A percentile compares a stretch with the other conserved stretches of the same genome.
Conservation (phyloP, 1,284 basidiomycete species). For the Athelia sp. region DNA sequence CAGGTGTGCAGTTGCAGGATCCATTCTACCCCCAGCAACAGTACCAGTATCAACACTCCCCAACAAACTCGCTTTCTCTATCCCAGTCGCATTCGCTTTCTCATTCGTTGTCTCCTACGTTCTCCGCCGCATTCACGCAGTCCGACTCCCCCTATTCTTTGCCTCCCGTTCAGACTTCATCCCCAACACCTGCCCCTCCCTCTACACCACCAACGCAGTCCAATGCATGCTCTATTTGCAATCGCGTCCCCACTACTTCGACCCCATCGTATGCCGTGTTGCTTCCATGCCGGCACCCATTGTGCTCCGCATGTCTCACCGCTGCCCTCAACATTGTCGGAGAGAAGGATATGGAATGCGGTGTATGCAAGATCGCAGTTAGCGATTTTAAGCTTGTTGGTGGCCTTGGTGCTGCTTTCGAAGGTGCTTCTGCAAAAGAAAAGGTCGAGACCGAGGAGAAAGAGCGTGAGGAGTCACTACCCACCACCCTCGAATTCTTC, state of each 20-base stretch:
- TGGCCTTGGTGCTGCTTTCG: neutral
- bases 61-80: no score
- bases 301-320: constrained; percentile 75
- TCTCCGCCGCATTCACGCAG: constrained; percentile 16
- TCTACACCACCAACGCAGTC: constrained; percentile 7
- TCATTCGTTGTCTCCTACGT: constrained; percentile 15
- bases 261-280: constrained; percentile 55
- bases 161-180: constrained; percentile 15
- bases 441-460: constrained; percentile 8
- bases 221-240: constrained; percentile 45
- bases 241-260: constrained; percentile 19
- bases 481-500: neutral
- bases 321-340: constrained; percentile 80
- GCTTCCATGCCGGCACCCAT: constrained; percentile 64
- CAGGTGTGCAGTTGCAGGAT: no score
- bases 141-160: neutral
- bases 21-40: no score
- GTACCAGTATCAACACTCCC: no score
- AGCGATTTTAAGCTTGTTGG: constrained; percentile 56
- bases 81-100: constrained; percentile 21
- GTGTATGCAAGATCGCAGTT: constrained; percentile 66
- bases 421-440: constrained; percentile 6
- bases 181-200: constrained; percentile 25
- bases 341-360: constrained; percentile 79
- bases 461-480: neutral